Conservation (phyloP, 2,329 filamentous ascomycete species). For the Didymella arachidicola region DNA sequence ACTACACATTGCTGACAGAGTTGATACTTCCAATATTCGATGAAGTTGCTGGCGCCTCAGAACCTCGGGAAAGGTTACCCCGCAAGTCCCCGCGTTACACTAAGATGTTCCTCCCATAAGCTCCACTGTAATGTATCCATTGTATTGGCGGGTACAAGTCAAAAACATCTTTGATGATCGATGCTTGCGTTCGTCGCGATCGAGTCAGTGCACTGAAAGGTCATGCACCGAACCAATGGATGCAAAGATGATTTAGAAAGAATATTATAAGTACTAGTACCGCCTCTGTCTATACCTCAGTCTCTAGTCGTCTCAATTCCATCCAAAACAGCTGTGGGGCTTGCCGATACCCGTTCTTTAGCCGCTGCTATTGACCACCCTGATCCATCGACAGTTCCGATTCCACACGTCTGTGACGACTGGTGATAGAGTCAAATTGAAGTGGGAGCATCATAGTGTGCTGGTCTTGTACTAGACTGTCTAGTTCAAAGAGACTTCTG, state of each 20-base stretch:
- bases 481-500: neutral
- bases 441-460: neutral
- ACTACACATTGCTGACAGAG: neutral
- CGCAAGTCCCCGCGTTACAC: slow-evolving; percentile 11
- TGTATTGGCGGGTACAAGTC: neutral
- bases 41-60: neutral
- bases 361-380: neutral
- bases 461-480: neutral
- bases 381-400: neutral
- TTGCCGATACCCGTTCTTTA: neutral
- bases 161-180: neutral
- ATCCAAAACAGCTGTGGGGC: neutral
- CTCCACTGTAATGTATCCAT: neutral
- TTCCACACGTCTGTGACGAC: neutral
- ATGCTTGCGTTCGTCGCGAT: neutral
- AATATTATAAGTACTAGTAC: neutral
- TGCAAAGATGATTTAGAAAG: neutral
- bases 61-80: slow-evolving; percentile 13
- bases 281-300: neutral
- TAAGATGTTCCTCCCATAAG: neutral
- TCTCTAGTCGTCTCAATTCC: neutral
- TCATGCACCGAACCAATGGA: neutral
- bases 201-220: neutral
- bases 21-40: neutral
- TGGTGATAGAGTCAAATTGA: neutral